Evolutionary conservation across 2,329 filamentous ascomycete genomes (phyloP).

Genomic region (Leptodontidium sp.): DNA sequence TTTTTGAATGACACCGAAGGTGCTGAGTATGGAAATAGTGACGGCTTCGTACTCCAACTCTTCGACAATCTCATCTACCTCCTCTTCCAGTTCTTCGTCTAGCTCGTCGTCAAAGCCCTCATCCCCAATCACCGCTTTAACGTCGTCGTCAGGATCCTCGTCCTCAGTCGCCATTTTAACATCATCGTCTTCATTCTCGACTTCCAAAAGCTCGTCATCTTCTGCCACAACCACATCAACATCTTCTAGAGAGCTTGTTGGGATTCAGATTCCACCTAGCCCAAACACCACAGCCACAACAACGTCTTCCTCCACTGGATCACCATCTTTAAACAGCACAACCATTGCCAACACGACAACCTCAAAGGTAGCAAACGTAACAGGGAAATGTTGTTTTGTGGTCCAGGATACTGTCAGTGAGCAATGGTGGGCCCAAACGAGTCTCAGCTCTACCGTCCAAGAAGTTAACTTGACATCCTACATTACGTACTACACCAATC

Average conservation of each 20-base stretch:
- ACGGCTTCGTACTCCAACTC: not conserved
- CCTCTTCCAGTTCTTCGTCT: not conserved
- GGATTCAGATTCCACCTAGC: not conserved
- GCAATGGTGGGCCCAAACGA: conserved; percentile 30
- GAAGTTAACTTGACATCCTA: conserved; percentile 34
- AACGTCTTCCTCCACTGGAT: not conserved
- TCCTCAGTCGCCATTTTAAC: no score
- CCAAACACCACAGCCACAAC: not conserved
- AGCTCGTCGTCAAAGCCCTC: not conserved
- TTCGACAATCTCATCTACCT: conserved; percentile 5
- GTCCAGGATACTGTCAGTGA: conserved; percentile 35
- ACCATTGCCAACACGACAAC: not conserved
- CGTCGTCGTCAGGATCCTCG: not conserved
- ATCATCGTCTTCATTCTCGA: not conserved
- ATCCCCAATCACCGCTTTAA: not conserved
- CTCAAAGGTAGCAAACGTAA: not conserved
- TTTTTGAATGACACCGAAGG: not conserved
- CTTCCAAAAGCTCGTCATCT: not conserved
- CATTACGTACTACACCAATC: conserved; percentile 24
- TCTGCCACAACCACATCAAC: not conserved
- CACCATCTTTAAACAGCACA: not conserved
- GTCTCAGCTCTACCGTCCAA: not conserved
- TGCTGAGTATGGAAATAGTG: not conserved
- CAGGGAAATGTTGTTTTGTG: conserved; percentile 32
- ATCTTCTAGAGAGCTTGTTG: not conserved